phyloP scores from a whole-genome alignment of 176 grass and related monocot species.

The Cymbopogon citratus region DNA sequence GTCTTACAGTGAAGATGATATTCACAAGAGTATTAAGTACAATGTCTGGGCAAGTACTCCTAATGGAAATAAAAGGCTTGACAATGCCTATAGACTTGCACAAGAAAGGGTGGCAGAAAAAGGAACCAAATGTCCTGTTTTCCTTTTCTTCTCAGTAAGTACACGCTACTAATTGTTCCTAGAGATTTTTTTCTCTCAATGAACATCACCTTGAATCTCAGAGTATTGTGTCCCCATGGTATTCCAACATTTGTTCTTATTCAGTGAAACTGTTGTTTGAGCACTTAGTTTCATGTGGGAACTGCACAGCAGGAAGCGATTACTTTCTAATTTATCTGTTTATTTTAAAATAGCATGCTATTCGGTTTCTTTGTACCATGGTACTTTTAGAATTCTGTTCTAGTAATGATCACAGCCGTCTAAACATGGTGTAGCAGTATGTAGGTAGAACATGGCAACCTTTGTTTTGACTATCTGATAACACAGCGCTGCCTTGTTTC shows the following conservation, averaged over 20 bases:
- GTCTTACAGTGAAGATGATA: constrained; percentile 96
- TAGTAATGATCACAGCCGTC: neutral
- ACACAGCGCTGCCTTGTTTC: neutral
- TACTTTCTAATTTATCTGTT: constrained; percentile 3
- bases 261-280: neutral
- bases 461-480: neutral
- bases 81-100: constrained; percentile 71
- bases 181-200: neutral
- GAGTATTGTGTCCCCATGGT: neutral
- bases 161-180: constrained; percentile 6
- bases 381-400: constrained; percentile 2
- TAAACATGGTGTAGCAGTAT: neutral
- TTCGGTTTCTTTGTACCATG: neutral
- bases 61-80: constrained; percentile 95
- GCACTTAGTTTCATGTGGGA: neutral
- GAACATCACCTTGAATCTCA: neutral
- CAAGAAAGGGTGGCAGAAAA: constrained; percentile 69
- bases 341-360: neutral
- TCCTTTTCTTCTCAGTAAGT: constrained; percentile 97
- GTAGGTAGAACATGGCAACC: neutral
- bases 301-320: neutral
- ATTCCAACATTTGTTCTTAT: neutral
- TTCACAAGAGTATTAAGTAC: constrained; percentile 96
- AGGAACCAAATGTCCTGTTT: constrained; percentile 63
- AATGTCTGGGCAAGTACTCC: constrained; percentile 97